Percentiles rank a stretch among this genome's conserved stretches.
These are phyloP conservation scores for Apiospora koreana DNA, from an alignment of 2,329 filamentous ascomycete species.

Conservation along the genomic window DNA sequence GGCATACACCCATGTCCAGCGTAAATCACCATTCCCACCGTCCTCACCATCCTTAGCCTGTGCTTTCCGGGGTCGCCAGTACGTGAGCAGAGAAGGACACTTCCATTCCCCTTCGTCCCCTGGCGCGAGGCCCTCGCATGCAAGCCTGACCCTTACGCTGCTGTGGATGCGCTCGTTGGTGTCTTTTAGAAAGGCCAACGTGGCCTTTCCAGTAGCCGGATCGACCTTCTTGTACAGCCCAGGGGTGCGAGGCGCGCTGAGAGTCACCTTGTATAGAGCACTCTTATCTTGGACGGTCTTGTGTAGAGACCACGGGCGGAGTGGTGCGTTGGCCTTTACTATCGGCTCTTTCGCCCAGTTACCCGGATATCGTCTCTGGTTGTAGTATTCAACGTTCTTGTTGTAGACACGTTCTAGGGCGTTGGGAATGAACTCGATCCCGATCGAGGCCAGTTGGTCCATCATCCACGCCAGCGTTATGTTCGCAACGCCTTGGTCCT, in stretches of 20 bases:
- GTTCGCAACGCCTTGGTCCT: slow-evolving; percentile 45
- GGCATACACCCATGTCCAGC: slow-evolving; percentile 58
- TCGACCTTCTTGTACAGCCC: slow-evolving; percentile 50
- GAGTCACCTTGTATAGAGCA: slow-evolving; percentile 45
- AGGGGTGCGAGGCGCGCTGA: slow-evolving; percentile 45
- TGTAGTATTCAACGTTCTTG: slow-evolving; percentile 41
- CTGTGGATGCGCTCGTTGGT: slow-evolving; percentile 59
- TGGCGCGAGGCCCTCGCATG: slow-evolving; percentile 49
- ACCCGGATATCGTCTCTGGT: slow-evolving; percentile 25
- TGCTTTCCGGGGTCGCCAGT: slow-evolving; percentile 45
- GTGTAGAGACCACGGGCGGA: slow-evolving; percentile 51
- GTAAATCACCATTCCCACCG: slow-evolving; percentile 27
- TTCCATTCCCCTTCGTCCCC: slow-evolving; percentile 51
- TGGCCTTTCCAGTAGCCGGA: slow-evolving; percentile 37
- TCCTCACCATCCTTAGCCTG: slow-evolving; percentile 16
- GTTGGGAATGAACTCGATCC: slow-evolving; percentile 46
- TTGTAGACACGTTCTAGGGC: slow-evolving; percentile 30
- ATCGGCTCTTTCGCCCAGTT: slow-evolving; percentile 29
- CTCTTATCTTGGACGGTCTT: slow-evolving; percentile 41
- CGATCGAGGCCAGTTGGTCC: slow-evolving; percentile 54
- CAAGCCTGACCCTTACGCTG: slow-evolving; percentile 54
- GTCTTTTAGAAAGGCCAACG: slow-evolving; percentile 44
- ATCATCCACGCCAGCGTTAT: slow-evolving; percentile 35
- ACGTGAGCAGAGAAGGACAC: slow-evolving; percentile 42
- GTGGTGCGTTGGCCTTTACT: slow-evolving; percentile 46